Evolutionary conservation across 306 rosid species (phyloP).

Genomic region (Acacia melanoxylon): DNA sequence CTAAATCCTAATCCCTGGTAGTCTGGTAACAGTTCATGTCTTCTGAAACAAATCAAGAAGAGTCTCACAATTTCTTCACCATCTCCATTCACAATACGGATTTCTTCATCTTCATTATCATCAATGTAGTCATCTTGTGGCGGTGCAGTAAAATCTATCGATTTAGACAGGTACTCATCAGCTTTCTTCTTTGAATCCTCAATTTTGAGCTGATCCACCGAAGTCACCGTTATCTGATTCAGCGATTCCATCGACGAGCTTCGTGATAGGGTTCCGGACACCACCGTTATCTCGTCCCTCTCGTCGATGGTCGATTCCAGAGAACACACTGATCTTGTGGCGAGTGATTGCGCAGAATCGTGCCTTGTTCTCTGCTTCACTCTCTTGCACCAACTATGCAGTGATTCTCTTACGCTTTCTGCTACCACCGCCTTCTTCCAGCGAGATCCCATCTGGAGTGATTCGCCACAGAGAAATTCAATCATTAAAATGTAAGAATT

Average conservation of each 20-base stretch:
- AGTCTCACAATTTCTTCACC: slow-evolving; percentile 53
- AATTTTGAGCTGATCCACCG: slow-evolving; percentile 47
- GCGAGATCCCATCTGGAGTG: slow-evolving; percentile 82
- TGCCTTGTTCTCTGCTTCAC: slow-evolving; percentile 81
- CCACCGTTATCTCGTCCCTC: slow-evolving; percentile 81
- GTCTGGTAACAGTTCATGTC: slow-evolving; percentile 36
- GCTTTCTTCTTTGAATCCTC: slow-evolving; percentile 43
- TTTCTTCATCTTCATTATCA: slow-evolving; percentile 3
- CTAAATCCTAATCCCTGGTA: too few relatives aligned
- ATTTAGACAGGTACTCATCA: slow-evolving; percentile 44
- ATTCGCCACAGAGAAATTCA: not conserved
- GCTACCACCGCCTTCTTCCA: slow-evolving; percentile 81
- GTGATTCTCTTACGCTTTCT: slow-evolving; percentile 87
- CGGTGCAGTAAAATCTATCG: slow-evolving; percentile 31
- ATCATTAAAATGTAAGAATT: not conserved
- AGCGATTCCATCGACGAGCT: slow-evolving; percentile 67
- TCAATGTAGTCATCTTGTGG: slow-evolving; percentile 27
- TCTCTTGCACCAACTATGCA: slow-evolving; percentile 98
- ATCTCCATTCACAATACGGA: slow-evolving; percentile 26
- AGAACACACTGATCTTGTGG: slow-evolving; percentile 84
- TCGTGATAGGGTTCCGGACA: slow-evolving; percentile 72
- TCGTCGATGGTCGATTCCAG: slow-evolving; percentile 70
- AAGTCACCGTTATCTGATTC: slow-evolving; percentile 68
- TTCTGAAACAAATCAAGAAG: slow-evolving; percentile 70
- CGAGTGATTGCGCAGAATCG: slow-evolving; percentile 53